Conservation (phyloP, 139 green algal genomes). For the Eudorina sp. region DNA sequence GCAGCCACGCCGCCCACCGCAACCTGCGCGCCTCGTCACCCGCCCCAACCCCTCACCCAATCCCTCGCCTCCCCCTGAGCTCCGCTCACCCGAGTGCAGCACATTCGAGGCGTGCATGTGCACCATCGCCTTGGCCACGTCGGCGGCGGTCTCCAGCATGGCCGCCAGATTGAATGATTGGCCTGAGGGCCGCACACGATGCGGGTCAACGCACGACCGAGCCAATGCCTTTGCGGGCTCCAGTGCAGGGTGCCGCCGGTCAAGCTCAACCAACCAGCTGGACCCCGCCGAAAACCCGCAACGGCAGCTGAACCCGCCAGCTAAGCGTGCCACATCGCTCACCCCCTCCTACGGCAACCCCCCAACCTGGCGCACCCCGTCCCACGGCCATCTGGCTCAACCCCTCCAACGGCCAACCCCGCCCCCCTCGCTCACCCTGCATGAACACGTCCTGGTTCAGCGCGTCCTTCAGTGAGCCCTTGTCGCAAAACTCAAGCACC, state of each 20-base stretch:
- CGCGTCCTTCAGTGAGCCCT: slow-evolving; percentile 62
- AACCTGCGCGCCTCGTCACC: too few species aligned
- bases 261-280: too few species aligned
- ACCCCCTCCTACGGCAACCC: too few species aligned
- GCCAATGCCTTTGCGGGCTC: too few species aligned
- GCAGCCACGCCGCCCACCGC: too few species aligned
- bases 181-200: too few species aligned
- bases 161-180: slow-evolving; percentile 48
- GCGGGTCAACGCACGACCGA: too few species aligned
- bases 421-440: neutral
- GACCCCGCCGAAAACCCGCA: too few species aligned
- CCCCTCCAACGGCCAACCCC: neutral
- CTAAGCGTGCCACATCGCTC: too few species aligned
- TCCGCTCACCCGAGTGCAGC: slow-evolving; percentile 42
- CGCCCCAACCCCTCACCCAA: neutral
- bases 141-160: slow-evolving; percentile 67
- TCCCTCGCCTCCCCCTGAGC: neutral
- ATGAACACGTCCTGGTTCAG: slow-evolving; percentile 63
- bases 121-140: slow-evolving; percentile 69
- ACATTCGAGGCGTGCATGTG: slow-evolving; percentile 71
- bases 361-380: too few species aligned
- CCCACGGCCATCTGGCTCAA: neutral
- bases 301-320: too few species aligned
- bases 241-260: too few species aligned
- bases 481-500: slow-evolving; percentile 74